Evolutionary conservation across 352 stramenopile species (phyloP).

Genomic region (Peronospora belbahrii): DNA sequence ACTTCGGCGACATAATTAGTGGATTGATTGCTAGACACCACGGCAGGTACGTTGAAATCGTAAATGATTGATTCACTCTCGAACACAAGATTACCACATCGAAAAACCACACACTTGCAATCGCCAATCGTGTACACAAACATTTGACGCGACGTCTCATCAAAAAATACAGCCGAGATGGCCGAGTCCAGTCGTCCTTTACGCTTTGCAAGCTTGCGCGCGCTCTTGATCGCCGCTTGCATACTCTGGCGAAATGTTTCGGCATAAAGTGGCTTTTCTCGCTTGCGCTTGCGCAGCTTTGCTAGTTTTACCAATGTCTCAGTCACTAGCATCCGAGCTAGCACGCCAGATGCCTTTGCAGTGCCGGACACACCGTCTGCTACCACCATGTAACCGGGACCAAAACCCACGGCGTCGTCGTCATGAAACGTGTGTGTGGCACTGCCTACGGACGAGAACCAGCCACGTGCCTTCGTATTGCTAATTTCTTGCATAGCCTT

Average conservation of each 20-base stretch:
- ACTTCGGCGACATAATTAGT: conserved; percentile 76
- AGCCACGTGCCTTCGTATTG: conserved; percentile 26
- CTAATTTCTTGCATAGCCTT: conserved; percentile 41
- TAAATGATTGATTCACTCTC: conserved; percentile 87
- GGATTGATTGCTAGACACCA: conserved; percentile 78
- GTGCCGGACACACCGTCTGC: conserved; percentile 82
- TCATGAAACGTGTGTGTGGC: conserved; percentile 76
- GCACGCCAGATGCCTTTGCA: conserved; percentile 75
- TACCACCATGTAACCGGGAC: conserved; percentile 79
- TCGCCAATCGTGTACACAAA: conserved; percentile 83
- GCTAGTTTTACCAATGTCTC: conserved; percentile 63
- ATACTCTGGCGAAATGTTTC: conserved; percentile 62
- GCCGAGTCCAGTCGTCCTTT: conserved; percentile 82
- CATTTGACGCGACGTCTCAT: conserved; percentile 61
- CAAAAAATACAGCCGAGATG: conserved; percentile 74
- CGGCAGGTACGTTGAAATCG: conserved; percentile 85
- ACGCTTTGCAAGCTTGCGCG: conserved; percentile 59
- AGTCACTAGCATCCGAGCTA: conserved; percentile 66
- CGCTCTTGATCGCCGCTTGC: conserved; percentile 60
- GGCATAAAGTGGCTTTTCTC: conserved; percentile 43
- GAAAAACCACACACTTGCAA: conserved; percentile 82
- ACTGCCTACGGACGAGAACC: conserved; percentile 72
- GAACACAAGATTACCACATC: conserved; percentile 54
- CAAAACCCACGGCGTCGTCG: conserved; percentile 82
- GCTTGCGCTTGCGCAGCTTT: conserved; percentile 60